Percentiles rank a stretch among this genome's conserved stretches.
Evolutionary conservation across 768 basidiomycete species (phyloP).

Genomic region (Russula olivacea): DNA sequence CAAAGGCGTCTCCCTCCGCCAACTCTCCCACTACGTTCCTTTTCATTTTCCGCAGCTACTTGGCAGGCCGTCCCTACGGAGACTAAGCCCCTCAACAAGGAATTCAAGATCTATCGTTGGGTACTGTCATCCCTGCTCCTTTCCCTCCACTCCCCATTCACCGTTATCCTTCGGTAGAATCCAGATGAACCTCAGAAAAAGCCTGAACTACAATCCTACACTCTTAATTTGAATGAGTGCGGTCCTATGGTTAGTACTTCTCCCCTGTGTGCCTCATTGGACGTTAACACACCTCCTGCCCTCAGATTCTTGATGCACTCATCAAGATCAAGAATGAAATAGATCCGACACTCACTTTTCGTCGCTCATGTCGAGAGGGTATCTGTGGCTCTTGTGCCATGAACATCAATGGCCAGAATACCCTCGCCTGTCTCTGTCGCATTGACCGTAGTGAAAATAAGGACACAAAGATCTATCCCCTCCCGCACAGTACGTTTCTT

Average conservation of each 20-base stretch:
- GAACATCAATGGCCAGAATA: constrained; percentile 99
- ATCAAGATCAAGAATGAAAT: constrained; percentile 99
- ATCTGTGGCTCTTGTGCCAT: constrained; percentile 99
- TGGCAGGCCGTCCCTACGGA: constrained; percentile 46
- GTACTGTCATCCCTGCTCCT: constrained; percentile 40
- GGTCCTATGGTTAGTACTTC: constrained; percentile 76
- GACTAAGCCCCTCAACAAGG: constrained; percentile 75
- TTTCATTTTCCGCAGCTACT: constrained; percentile 31
- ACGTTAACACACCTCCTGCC: neutral
- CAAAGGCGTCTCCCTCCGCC: constrained; percentile 1
- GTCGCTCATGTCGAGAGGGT: constrained; percentile 87
- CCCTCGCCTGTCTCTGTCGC: constrained; percentile 92
- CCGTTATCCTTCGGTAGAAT: constrained; percentile 46
- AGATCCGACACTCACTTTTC: constrained; percentile 95
- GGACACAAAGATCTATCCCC: constrained; percentile 89
- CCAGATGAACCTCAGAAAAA: constrained; percentile 92
- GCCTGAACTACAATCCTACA: constrained; percentile 85
- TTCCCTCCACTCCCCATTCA: neutral
- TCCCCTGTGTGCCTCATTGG: constrained; percentile 1
- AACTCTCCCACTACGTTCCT: constrained; percentile 21
- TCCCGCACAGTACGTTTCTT: constrained; percentile 81
- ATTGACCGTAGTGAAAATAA: constrained; percentile 73
- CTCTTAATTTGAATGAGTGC: constrained; percentile 86
- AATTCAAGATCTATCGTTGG: constrained; percentile 99
- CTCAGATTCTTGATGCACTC: constrained; percentile 79